Conservation (phyloP, 208 protist genomes). For the Trypanosoma theileri region DNA sequence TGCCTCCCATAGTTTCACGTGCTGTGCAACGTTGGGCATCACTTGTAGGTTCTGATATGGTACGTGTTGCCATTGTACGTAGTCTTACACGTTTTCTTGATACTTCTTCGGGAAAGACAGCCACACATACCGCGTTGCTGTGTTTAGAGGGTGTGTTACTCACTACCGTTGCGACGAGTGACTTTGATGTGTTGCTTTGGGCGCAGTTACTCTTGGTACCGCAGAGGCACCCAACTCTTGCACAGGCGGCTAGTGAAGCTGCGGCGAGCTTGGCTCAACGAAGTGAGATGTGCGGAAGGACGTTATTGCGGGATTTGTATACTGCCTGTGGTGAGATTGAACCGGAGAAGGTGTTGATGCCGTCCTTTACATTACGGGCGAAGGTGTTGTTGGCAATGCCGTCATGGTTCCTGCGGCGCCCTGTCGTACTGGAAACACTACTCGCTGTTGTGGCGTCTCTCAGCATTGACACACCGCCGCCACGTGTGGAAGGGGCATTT, state of each 20-base stretch:
- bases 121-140: slow-evolving; percentile 58
- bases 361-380: slow-evolving; percentile 18
- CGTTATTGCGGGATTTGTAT: slow-evolving; percentile 15
- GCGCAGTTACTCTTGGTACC: slow-evolving; percentile 44
- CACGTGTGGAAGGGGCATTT: slow-evolving; percentile 32
- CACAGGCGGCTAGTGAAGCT: slow-evolving; percentile 24
- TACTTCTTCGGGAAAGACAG: slow-evolving; percentile 34
- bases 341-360: slow-evolving; percentile 3
- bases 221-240: slow-evolving; percentile 37
- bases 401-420: slow-evolving; percentile 3
- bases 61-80: slow-evolving; percentile 47
- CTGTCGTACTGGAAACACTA: slow-evolving; percentile 14
- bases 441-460: slow-evolving; percentile 23
- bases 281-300: slow-evolving; percentile 19
- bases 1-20: slow-evolving; percentile 56
- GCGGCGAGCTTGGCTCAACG: slow-evolving; percentile 33
- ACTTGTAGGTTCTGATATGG: slow-evolving; percentile 47
- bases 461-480: slow-evolving; percentile 38
- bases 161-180: slow-evolving; percentile 45
- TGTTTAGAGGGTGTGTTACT: slow-evolving; percentile 41
- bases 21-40: slow-evolving; percentile 50
- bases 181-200: slow-evolving; percentile 44
- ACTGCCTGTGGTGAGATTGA: slow-evolving; percentile 7
- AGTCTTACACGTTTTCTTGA: slow-evolving; percentile 51
- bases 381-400: slow-evolving; percentile 30